These are phyloP conservation scores for Neoscytalidium dimidiatum DNA, from an alignment of 2,329 filamentous ascomycete genomes.

Conservation along the genomic window DNA sequence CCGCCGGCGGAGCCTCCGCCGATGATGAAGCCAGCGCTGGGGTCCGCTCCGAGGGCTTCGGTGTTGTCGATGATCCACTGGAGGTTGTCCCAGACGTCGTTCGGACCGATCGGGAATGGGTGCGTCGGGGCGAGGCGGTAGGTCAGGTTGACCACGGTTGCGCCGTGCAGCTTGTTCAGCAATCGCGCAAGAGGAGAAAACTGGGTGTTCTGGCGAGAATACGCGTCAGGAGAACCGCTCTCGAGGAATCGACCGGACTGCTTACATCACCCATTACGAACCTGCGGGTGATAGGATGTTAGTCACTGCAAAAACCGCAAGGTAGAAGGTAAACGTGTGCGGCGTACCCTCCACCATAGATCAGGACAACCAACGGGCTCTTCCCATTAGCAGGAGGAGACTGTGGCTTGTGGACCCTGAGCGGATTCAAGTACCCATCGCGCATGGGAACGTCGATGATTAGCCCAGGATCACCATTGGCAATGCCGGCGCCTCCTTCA, in stretches of 20 bases:
- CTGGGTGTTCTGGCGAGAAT: not conserved
- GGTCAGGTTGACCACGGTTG: not conserved
- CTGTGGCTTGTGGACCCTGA: not conserved
- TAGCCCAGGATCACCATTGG: not conserved
- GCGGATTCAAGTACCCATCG: not conserved
- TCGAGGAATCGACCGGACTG: not conserved
- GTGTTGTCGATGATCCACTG: conserved; percentile 28
- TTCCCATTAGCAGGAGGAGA: not conserved
- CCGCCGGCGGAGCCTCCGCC: not conserved
- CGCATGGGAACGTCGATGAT: not conserved
- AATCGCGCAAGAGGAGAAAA: not conserved
- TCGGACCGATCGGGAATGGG: not conserved
- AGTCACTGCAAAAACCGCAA: too few relatives aligned
- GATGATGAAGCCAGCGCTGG: not conserved
- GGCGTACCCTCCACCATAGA: not conserved
- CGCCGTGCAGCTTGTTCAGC: not conserved
- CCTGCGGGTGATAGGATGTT: not conserved
- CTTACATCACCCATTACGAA: not conserved
- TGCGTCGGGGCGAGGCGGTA: not conserved
- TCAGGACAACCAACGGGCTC: not conserved
- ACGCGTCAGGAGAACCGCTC: not conserved
- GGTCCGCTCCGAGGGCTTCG: not conserved
- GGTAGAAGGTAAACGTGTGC: not conserved
- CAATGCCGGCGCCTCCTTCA: not conserved
- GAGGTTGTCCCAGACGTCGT: conserved; percentile 24